Percentiles rank a stretch among this genome's conserved stretches.
phyloP scores from a whole-genome alignment of 2,329 filamentous ascomycete species.

The Calonectria fujianensis region DNA sequence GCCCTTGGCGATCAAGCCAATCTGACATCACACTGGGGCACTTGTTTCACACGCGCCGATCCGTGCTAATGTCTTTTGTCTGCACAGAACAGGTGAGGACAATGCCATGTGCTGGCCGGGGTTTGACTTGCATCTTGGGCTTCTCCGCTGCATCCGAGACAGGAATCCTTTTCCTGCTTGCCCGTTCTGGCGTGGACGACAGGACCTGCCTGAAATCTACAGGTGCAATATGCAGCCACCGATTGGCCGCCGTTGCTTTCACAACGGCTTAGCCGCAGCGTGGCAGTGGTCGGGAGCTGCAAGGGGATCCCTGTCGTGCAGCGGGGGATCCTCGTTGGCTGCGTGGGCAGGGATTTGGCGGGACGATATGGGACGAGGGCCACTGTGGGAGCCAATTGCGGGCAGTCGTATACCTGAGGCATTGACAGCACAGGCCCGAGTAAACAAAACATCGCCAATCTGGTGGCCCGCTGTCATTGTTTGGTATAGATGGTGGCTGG shows the following conservation, averaged over 20 bases:
- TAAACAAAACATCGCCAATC: constrained; percentile 21
- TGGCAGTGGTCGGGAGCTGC: constrained; percentile 7
- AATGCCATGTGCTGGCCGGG: neutral
- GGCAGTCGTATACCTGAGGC: constrained; percentile 18
- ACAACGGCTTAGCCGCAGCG: neutral
- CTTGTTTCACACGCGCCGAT: constrained; percentile 26
- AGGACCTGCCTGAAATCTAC: neutral
- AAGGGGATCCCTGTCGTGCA: constrained; percentile 11
- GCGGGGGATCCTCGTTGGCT: constrained; percentile 20
- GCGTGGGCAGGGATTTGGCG: neutral
- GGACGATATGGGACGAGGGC: constrained; percentile 14
- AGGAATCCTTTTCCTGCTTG: neutral
- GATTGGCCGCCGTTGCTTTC: constrained; percentile 1
- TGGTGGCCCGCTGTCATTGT: constrained; percentile 4
- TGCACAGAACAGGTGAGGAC: neutral
- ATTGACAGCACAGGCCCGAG: neutral
- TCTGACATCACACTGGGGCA: constrained; percentile 27
- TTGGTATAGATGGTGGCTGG: constrained; percentile 8
- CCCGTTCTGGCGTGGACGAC: neutral
- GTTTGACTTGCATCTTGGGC: constrained; percentile 3
- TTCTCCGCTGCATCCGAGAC: neutral
- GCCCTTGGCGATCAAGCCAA: constrained; percentile 17
- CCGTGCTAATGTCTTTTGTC: constrained; percentile 23
- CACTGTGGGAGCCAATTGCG: constrained; percentile 15
- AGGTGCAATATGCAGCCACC: neutral